phyloP scores from a whole-genome alignment of 164 flowering plant genomes.

The Piper longum region DNA sequence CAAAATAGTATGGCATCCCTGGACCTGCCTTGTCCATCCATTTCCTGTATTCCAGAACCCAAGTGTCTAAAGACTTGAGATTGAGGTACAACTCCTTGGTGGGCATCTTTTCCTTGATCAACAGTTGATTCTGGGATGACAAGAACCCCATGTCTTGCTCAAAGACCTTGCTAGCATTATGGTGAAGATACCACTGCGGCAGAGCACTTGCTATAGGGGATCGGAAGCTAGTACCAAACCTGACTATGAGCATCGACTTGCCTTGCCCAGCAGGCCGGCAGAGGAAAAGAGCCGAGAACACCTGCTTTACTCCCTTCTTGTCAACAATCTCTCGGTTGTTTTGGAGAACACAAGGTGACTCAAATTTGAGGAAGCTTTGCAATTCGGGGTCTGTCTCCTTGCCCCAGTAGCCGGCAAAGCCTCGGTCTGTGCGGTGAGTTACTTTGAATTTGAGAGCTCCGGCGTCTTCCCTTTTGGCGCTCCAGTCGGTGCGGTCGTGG shows the following conservation, averaged over 20 bases:
- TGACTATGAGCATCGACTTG: conserved; percentile 85
- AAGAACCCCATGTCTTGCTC: conserved; percentile 99
- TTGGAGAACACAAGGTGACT: conserved; percentile 87
- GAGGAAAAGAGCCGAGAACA: conserved; percentile 70
- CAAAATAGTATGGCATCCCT: conserved; percentile 95
- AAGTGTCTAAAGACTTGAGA: conserved; percentile 70
- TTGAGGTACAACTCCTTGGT: conserved; percentile 67
- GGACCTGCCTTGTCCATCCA: conserved; percentile 99
- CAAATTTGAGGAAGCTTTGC: conserved; percentile 53
- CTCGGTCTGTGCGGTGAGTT: conserved; percentile 56
- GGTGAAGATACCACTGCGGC: conserved; percentile 87
- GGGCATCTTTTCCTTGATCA: conserved; percentile 72
- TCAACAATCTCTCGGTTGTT: conserved; percentile 58
- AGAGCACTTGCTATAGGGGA: conserved; percentile 28
- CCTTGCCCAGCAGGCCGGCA: conserved; percentile 95
- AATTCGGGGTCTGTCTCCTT: conserved; percentile 26
- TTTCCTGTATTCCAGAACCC: conserved; percentile 85
- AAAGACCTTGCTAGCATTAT: conserved; percentile 84
- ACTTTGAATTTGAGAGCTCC: conserved; percentile 60
- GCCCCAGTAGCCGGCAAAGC: conserved; percentile 94
- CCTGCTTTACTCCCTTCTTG: conserved; percentile 48
- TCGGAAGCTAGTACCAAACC: conserved; percentile 62
- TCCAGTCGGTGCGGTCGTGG: conserved; percentile 83
- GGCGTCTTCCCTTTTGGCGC: conserved; percentile 88
- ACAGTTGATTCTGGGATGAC: conserved; percentile 81